Percentiles rank a stretch among this genome's conserved stretches.
Evolutionary conservation across 306 rosid species (phyloP).

Genomic region (Medicago arabica): DNA sequence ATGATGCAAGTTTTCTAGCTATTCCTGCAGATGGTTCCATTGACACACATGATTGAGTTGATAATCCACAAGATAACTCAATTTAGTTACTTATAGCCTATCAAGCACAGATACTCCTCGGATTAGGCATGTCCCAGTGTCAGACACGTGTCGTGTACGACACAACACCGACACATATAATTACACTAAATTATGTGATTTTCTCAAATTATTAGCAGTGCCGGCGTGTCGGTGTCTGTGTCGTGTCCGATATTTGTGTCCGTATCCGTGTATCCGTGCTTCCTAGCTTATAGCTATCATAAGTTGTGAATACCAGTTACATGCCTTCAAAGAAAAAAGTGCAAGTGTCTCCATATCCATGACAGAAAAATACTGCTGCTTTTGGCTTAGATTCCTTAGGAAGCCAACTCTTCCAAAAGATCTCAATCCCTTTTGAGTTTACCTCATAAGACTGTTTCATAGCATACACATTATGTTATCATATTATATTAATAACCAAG

Average conservation of each 20-base stretch:
- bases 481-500: conserved; percentile 26
- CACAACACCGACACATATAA: too few relatives aligned
- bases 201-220: too few relatives aligned
- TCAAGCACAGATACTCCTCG: too few relatives aligned
- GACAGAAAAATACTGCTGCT: conserved; percentile 82
- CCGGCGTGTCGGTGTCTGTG: too few relatives aligned
- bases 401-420: conserved; percentile 91
- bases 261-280: too few relatives aligned
- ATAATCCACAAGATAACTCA: conserved; percentile 9
- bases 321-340: conserved; percentile 95
- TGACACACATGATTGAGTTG: conserved; percentile 21
- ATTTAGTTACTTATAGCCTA: conserved; percentile 14
- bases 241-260: too few relatives aligned
- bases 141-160: too few relatives aligned
- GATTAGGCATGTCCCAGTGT: too few relatives aligned
- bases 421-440: conserved; percentile 75
- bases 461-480: conserved; percentile 35
- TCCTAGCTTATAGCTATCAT: not conserved
- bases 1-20: conserved; percentile 77
- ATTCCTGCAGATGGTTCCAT: conserved; percentile 61
- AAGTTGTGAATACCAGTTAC: conserved; percentile 45
- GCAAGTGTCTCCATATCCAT: conserved; percentile 95
- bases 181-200: too few relatives aligned
- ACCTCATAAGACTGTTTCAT: conserved; percentile 67
- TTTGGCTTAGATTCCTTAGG: conserved; percentile 64